phyloP scores from a whole-genome alignment of 1,284 basidiomycete species.

The Rhodotorula glutinis region DNA sequence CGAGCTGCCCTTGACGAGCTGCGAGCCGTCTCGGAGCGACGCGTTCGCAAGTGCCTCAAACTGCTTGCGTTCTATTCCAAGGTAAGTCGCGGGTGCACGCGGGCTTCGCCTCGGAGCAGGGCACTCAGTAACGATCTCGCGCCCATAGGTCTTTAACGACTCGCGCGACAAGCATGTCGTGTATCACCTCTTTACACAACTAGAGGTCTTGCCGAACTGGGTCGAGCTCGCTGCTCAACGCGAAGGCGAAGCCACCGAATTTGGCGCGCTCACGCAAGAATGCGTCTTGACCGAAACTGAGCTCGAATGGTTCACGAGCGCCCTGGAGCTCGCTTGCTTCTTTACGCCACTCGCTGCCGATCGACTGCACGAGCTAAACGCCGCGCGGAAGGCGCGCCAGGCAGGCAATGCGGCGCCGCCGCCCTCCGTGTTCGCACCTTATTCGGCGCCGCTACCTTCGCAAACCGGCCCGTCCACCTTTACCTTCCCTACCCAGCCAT shows the following conservation, averaged over 20 bases:
- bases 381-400: conserved; percentile 7
- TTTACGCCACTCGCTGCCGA: conserved; percentile 29
- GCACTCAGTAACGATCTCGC: too few species aligned
- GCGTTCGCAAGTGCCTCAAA: conserved; percentile 37
- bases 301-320: conserved; percentile 36
- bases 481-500: background rate
- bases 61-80: conserved; percentile 35
- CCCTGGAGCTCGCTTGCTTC: conserved; percentile 37
- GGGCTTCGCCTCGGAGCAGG: too few species aligned
- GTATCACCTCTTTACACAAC: conserved; percentile 36
- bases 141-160: conserved; percentile 21
- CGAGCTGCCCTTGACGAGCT: conserved; percentile 16
- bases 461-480: background rate
- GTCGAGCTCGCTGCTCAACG: conserved; percentile 27
- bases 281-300: conserved; percentile 35
- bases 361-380: conserved; percentile 17
- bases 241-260: conserved; percentile 28
- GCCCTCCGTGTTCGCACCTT: background rate
- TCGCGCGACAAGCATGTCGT: conserved; percentile 35
- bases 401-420: background rate
- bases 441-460: background rate
- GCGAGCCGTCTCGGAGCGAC: conserved; percentile 24
- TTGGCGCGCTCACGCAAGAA: conserved; percentile 26
- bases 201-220: conserved; percentile 34
- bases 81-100: conserved; percentile 1